These are phyloP conservation scores for Globisporangium viniferum DNA, from an alignment of 352 stramenopile genomes.

Conservation along the genomic window DNA sequence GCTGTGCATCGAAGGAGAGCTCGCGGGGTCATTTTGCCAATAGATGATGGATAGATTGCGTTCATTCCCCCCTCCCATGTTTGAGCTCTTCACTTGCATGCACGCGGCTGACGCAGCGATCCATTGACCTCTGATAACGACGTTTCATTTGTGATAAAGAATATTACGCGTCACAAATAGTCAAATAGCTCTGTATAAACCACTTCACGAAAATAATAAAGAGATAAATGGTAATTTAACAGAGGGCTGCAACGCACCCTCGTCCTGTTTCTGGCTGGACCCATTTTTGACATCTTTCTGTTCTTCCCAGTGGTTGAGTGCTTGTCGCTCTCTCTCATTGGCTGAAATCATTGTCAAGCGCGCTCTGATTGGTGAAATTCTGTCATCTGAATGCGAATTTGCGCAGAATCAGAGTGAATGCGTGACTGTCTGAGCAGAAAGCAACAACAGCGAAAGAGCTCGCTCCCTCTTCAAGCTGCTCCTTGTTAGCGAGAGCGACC, in stretches of 20 bases:
- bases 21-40: background rate
- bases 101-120: background rate
- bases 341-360: background rate
- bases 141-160: background rate
- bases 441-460: background rate
- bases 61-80: background rate
- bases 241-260: too few relatives aligned
- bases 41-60: conserved; percentile 3
- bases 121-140: background rate
- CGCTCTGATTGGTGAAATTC: conserved; percentile 21
- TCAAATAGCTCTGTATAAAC: too few relatives aligned
- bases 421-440: background rate
- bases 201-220: too few relatives aligned
- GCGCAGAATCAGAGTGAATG: conserved; percentile 16
- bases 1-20: background rate
- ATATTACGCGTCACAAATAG: background rate
- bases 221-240: background rate
- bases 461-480: conserved; percentile 9
- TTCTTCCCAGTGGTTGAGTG: background rate
- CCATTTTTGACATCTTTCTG: conserved; percentile 7
- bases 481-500: background rate
- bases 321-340: background rate
- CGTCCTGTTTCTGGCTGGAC: conserved; percentile 1
- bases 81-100: conserved; percentile 5
- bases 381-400: conserved; percentile 20